Conservation (phyloP, 108 stramenopile genomes). For the Cyclostephanos tholiformis region DNA sequence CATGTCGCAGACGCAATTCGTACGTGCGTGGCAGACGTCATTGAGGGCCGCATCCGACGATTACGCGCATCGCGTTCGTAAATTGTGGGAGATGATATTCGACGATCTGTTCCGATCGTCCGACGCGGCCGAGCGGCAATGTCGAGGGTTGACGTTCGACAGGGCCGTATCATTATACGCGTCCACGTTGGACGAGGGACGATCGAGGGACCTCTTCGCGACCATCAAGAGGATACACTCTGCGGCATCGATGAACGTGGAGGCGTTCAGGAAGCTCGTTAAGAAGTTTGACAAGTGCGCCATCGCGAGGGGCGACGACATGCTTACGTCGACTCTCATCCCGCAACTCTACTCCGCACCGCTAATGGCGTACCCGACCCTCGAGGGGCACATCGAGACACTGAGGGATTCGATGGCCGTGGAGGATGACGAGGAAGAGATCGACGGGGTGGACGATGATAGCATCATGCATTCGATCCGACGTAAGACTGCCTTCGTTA, state of each 20-base stretch:
- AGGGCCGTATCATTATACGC: slow-evolving; percentile 38
- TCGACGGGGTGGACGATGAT: slow-evolving; percentile 34
- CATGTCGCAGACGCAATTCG: slow-evolving; percentile 33
- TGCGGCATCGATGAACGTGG: slow-evolving; percentile 63
- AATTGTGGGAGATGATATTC: slow-evolving; percentile 44
- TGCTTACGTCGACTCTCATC: slow-evolving; percentile 51
- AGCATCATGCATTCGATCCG: slow-evolving; percentile 22
- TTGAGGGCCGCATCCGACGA: slow-evolving; percentile 42
- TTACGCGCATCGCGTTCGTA: slow-evolving; percentile 26
- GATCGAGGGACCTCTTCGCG: slow-evolving; percentile 46
- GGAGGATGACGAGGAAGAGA: slow-evolving; percentile 39
- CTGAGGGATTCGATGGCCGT: slow-evolving; percentile 46
- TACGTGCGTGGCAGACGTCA: slow-evolving; percentile 20
- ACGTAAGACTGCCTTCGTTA: slow-evolving; percentile 21
- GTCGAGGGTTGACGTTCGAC: slow-evolving; percentile 38
- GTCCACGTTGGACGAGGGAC: slow-evolving; percentile 31
- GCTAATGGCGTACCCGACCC: slow-evolving; percentile 49
- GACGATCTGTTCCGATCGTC: slow-evolving; percentile 32
- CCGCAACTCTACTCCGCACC: slow-evolving; percentile 63
- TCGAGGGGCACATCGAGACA: slow-evolving; percentile 55
- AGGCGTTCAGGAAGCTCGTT: slow-evolving; percentile 72
- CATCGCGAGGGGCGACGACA: slow-evolving; percentile 40
- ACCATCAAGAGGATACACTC: slow-evolving; percentile 47
- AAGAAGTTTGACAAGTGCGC: slow-evolving; percentile 77
- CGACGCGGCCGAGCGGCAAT: slow-evolving; percentile 8